phyloP scores from a whole-genome alignment of 2,329 filamentous ascomycete genomes.

The Alternaria ethzedia region DNA sequence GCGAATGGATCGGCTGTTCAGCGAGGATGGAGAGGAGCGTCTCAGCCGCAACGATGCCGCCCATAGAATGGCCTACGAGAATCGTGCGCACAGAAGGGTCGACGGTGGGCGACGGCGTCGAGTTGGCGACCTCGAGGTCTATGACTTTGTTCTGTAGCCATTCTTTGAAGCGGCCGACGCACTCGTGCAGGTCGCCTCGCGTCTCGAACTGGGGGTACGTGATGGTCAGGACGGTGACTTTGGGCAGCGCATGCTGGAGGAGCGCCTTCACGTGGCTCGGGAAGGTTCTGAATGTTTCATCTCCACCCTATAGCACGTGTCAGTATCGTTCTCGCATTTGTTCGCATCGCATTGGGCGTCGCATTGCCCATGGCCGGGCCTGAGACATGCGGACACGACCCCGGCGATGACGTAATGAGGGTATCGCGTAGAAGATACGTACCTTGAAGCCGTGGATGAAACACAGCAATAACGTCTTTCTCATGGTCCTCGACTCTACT shows the following conservation, averaged over 20 bases:
- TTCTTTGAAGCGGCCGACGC: slow-evolving; percentile 75
- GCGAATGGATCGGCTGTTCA: slow-evolving; percentile 51
- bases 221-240: slow-evolving; percentile 69
- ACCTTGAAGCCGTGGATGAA: slow-evolving; percentile 92
- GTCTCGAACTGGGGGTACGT: slow-evolving; percentile 86
- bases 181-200: slow-evolving; percentile 74
- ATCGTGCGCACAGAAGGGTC: slow-evolving; percentile 84
- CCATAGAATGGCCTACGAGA: slow-evolving; percentile 84
- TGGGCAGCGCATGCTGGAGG: slow-evolving; percentile 70
- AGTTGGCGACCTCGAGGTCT: slow-evolving; percentile 85
- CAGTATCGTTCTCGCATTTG: slow-evolving; percentile 9
- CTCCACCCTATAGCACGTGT: slow-evolving; percentile 64
- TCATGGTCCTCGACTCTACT: slow-evolving; percentile 60
- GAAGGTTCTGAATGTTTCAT: slow-evolving; percentile 79
- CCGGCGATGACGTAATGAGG: slow-evolving; percentile 4
- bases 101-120: slow-evolving; percentile 81
- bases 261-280: slow-evolving; percentile 73
- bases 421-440: slow-evolving; percentile 37
- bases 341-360: neutral
- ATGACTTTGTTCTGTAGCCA: slow-evolving; percentile 93
- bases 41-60: slow-evolving; percentile 92
- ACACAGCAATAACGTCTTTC: slow-evolving; percentile 79
- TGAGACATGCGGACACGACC: neutral
- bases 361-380: neutral
- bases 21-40: slow-evolving; percentile 77